Percentiles rank a stretch among this genome's conserved stretches.
Evolutionary conservation across 1,139 yeast species (phyloP).

Genomic region (Yamadazyma triangularis): DNA sequence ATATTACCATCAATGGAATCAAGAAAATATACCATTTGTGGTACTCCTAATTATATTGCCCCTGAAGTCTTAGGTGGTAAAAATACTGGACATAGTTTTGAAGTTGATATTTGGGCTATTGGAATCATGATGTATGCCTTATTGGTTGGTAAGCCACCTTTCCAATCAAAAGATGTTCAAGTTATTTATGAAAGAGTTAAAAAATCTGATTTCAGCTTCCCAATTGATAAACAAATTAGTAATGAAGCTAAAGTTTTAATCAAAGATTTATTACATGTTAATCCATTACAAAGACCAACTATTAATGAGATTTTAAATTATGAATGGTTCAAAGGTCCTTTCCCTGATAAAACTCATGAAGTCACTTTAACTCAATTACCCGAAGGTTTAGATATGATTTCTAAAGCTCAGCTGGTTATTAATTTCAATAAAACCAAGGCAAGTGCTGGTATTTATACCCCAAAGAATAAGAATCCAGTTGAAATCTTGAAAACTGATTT

Average conservation of each 20-base stretch:
- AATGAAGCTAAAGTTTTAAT: slow-evolving; percentile 71
- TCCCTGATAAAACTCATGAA: slow-evolving; percentile 69
- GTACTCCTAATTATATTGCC: slow-evolving; percentile 97
- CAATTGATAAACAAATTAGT: slow-evolving; percentile 66
- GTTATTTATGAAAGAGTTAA: slow-evolving; percentile 91
- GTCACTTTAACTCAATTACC: slow-evolving; percentile 55
- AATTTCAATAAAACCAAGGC: slow-evolving; percentile 69
- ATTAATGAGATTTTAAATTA: slow-evolving; percentile 75
- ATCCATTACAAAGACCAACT: slow-evolving; percentile 80
- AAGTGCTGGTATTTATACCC: slow-evolving; percentile 58
- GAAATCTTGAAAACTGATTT: slow-evolving; percentile 68
- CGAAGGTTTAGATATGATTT: slow-evolving; percentile 52
- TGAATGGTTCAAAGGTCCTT: slow-evolving; percentile 81
- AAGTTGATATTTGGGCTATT: slow-evolving; percentile 95
- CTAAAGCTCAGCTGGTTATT: slow-evolving; percentile 58
- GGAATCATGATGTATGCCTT: slow-evolving; percentile 95
- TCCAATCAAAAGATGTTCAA: slow-evolving; percentile 93
- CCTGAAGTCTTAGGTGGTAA: slow-evolving; percentile 94
- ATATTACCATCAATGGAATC: slow-evolving; percentile 64
- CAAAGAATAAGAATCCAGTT: slow-evolving; percentile 56
- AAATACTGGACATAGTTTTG: slow-evolving; percentile 80
- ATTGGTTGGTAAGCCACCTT: slow-evolving; percentile 91
- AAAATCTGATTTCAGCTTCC: slow-evolving; percentile 75
- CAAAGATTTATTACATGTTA: slow-evolving; percentile 64
- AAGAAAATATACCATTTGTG: slow-evolving; percentile 89